These are phyloP conservation scores for Candida pseudofarinosa DNA, from an alignment of 805 yeast genomes.

Conservation along the genomic window DNA sequence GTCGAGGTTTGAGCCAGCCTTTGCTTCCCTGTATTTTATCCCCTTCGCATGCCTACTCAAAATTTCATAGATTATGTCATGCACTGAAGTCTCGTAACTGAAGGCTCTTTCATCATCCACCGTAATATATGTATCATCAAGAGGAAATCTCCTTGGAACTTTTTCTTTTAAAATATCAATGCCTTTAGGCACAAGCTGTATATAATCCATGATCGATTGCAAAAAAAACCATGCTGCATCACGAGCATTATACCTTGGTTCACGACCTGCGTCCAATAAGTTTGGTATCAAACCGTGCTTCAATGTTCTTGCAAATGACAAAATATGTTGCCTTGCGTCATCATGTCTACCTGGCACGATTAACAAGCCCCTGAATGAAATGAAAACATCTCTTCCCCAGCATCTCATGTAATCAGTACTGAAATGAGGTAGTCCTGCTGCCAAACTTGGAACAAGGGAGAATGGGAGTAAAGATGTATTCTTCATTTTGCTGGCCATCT, in stretches of 20 bases:
- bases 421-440: slow-evolving; percentile 96
- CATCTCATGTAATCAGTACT: slow-evolving; percentile 90
- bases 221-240: slow-evolving; percentile 96
- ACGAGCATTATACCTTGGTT: slow-evolving; percentile 92
- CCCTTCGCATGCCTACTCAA: slow-evolving; percentile 87
- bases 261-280: slow-evolving; percentile 84
- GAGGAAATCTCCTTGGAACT: slow-evolving; percentile 81
- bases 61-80: slow-evolving; percentile 79
- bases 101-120: slow-evolving; percentile 73
- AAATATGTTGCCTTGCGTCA: slow-evolving; percentile 75
- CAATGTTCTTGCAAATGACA: slow-evolving; percentile 84
- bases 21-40: slow-evolving; percentile 85
- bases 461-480: slow-evolving; percentile 73
- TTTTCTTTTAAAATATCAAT: slow-evolving; percentile 59
- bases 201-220: slow-evolving; percentile 85
- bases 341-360: slow-evolving; percentile 73
- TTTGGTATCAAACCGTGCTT: slow-evolving; percentile 96
- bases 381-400: slow-evolving; percentile 97
- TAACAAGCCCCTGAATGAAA: slow-evolving; percentile 77
- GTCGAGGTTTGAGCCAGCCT: slow-evolving; percentile 86
- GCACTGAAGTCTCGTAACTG: slow-evolving; percentile 61
- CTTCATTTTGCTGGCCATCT: slow-evolving; percentile 74
- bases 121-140: slow-evolving; percentile 75
- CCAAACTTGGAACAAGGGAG: slow-evolving; percentile 65
- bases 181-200: slow-evolving; percentile 65